Evolutionary conservation across 345 rosid genomes (phyloP).

Genomic region (Rhizophora mangle): DNA sequence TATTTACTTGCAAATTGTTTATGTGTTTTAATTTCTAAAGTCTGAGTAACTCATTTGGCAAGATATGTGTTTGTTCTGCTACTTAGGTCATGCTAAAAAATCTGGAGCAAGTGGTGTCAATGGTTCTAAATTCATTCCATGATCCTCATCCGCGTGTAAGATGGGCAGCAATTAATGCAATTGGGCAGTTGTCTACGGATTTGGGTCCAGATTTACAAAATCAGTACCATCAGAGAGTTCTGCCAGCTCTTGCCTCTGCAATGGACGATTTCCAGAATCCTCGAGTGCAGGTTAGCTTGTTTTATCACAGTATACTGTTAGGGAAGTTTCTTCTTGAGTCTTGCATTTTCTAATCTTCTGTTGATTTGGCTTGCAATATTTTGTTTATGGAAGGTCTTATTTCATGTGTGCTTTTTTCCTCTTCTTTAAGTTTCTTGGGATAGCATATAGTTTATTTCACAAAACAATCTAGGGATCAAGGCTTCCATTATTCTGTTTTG

Average conservation of each 20-base stretch:
- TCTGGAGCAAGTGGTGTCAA: constrained; percentile 79
- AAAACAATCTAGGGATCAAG: background rate
- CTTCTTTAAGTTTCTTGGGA: background rate
- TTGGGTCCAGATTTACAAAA: constrained; percentile 99
- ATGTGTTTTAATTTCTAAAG: too few relatives aligned
- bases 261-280: constrained; percentile 99
- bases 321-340: too few relatives aligned
- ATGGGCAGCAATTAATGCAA: constrained; percentile 99
- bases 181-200: constrained; percentile 97
- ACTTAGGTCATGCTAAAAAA: constrained; percentile 85
- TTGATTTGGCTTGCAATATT: constrained; percentile 1
- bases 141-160: constrained; percentile 94
- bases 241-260: constrained; percentile 81
- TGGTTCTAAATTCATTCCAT: constrained; percentile 80
- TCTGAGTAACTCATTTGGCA: too few relatives aligned
- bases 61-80: constrained; percentile 8
- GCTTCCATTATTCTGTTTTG: background rate
- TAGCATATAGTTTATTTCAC: background rate
- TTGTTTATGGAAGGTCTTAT: background rate
- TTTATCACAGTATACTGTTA: background rate
- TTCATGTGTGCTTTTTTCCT: background rate
- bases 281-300: constrained; percentile 76
- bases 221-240: constrained; percentile 76
- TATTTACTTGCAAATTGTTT: too few relatives aligned
- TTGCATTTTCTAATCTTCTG: too few relatives aligned